Conservation (phyloP, 139 green algal genomes). For the Chlorella vulgaris region DNA sequence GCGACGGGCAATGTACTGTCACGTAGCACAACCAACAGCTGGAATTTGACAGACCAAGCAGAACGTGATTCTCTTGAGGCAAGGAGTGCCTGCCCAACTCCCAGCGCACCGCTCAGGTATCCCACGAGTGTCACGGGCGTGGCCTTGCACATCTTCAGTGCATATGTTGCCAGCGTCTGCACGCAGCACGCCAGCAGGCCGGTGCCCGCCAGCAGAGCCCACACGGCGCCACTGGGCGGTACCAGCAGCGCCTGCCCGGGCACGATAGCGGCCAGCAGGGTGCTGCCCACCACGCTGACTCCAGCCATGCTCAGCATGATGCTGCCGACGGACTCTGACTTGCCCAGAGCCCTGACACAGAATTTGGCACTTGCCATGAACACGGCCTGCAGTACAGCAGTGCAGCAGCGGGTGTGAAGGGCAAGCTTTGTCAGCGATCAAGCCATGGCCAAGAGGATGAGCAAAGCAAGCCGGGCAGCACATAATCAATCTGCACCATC, state of each 20-base stretch:
- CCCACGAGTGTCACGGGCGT: constrained; percentile 41
- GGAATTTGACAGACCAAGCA: no score
- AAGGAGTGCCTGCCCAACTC: not conserved
- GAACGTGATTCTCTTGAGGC: no score
- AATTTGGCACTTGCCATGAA: constrained; percentile 38
- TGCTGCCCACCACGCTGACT: constrained; percentile 6
- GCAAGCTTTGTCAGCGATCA: no score
- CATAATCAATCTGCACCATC: no score
- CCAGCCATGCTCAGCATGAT: constrained; percentile 20
- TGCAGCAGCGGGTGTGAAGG: not conserved
- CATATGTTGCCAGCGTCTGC: constrained; percentile 48
- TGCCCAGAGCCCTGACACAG: constrained; percentile 10
- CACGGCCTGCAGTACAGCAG: constrained; percentile 17
- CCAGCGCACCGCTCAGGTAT: constrained; percentile 41
- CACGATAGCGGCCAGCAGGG: not conserved
- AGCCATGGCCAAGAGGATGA: no score
- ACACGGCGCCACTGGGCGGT: not conserved
- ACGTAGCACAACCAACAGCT: no score
- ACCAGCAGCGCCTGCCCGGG: not conserved
- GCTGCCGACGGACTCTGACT: not conserved
- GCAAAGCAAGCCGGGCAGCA: no score
- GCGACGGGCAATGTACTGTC: no score
- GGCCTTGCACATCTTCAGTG: constrained; percentile 37
- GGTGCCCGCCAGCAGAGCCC: not conserved
- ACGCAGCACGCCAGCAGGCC: constrained; percentile 28